Evolutionary conservation across 1,139 yeast species (phyloP), one percentile per base, ranked within the genome.

Genomic region (Debaryomycetaceae sp.): DNA sequence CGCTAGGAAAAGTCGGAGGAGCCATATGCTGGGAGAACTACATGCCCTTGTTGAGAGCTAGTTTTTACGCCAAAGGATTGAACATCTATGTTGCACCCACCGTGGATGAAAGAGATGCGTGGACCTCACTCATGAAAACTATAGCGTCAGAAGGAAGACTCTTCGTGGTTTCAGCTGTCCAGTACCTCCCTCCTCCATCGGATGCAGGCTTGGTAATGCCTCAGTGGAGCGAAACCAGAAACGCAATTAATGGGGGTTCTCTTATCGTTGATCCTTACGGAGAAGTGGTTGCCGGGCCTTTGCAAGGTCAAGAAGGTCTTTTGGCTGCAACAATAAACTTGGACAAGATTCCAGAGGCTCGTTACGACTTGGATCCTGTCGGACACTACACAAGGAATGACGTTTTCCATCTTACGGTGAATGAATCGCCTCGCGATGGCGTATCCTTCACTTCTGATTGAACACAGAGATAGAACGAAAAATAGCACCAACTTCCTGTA

Each of bases 11-110:
- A 33, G 45, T 67, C 13, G 72, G 72, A 18, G 73, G 69, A 17
- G 70, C 63, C 24, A 67, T 67, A 37, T 67, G 73, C 49, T 66
- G 74, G 72, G 73, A 68, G 41, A 67, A 67, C n/a, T 53, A 53
- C 46, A 54, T 61, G 55, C 70, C 69, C 8, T 43, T 65, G 40
- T 49, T 59, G 40, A 57, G 72, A 47, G 54, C 59, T 19, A 61
- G 70, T 1, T 60, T 64, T 54, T 66, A 67, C 42, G 59, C 67
- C n/a, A 64, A 67, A 42, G 67, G 65, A 11, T 43, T 65, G 11
- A 59, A 60, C 36, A 49, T 67, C 17, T 66, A 63, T 56, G 59
- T 60, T 34, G 72, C 73, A 3, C 73, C 73, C n/a, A 63, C 70
- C 6, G 70, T 64, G n/a, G 70, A 65, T 40, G 63, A 60, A 40